These are phyloP conservation scores for Phytophthora colocasiae DNA, from an alignment of 352 stramenopile species.

Conservation along the genomic window DNA sequence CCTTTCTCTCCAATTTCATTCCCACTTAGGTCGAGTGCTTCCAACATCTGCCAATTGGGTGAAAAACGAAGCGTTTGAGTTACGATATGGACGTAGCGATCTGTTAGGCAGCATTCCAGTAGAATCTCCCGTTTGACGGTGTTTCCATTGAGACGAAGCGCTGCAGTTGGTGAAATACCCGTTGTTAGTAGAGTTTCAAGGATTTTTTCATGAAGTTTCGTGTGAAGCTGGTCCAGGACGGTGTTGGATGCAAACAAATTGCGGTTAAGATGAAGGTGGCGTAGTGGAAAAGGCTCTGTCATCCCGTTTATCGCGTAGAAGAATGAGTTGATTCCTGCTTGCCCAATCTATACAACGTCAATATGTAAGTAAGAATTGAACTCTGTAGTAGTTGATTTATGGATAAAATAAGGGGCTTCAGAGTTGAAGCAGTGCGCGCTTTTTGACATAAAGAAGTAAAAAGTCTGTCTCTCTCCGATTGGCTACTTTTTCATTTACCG, in stretches of 20 bases:
- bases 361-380: no score
- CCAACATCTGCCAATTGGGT: constrained; percentile 39
- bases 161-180: neutral
- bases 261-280: constrained; percentile 45
- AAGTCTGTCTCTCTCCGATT: no score
- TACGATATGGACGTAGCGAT: constrained; percentile 28
- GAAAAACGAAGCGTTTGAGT: constrained; percentile 28
- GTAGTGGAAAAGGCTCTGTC: constrained; percentile 38
- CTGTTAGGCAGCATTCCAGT: constrained; percentile 42
- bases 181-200: constrained; percentile 40
- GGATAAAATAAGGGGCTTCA: no score
- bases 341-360: constrained; percentile 39
- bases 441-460: no score
- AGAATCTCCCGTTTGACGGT: constrained; percentile 32
- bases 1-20: constrained; percentile 57
- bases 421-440: no score
- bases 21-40: constrained; percentile 61
- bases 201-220: constrained; percentile 58
- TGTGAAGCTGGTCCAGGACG: constrained; percentile 26
- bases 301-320: constrained; percentile 48
- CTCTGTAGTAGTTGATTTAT: no score
- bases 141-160: constrained; percentile 35
- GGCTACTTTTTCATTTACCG: no score
- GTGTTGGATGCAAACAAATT: constrained; percentile 23
- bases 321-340: constrained; percentile 39